Evolutionary conservation across 2,329 filamentous ascomycete genomes (phyloP).

Genomic region (Aspergillus niger): DNA sequence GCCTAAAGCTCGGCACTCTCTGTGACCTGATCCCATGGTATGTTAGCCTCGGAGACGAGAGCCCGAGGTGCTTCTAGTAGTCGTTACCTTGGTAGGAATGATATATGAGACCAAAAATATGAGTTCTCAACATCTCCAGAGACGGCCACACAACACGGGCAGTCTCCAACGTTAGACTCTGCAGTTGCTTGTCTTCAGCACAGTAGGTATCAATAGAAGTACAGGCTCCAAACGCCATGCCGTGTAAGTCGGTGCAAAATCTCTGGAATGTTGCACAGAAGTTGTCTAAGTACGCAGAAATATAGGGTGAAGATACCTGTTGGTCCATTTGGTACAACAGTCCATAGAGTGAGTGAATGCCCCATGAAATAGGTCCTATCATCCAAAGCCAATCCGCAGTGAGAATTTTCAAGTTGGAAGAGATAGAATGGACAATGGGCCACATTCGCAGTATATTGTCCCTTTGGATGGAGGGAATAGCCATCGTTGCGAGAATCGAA

Average conservation of each 20-base stretch:
- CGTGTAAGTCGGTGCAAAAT: not conserved
- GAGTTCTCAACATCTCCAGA: not conserved
- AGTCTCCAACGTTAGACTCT: not conserved
- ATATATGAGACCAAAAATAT: not conserved
- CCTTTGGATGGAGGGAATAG: not conserved
- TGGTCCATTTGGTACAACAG: not conserved
- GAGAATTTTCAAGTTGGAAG: not conserved
- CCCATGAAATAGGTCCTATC: not conserved
- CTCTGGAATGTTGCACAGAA: not conserved
- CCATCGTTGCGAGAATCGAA: not conserved
- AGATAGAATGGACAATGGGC: not conserved
- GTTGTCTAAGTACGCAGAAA: not conserved
- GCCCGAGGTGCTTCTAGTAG: no score
- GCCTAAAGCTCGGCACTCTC: not conserved
- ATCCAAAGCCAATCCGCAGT: not conserved
- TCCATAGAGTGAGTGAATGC: not conserved
- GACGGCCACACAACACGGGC: not conserved
- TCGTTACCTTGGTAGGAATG: not conserved
- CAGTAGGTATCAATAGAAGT: no score
- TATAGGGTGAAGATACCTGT: not conserved
- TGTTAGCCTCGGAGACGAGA: not conserved
- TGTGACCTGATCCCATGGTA: not conserved
- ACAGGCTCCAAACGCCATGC: no score
- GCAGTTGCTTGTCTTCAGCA: no score
- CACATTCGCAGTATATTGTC: not conserved